These are phyloP conservation scores for Calocera cornea DNA, from an alignment of 768 basidiomycete species.

Conservation along the genomic window DNA sequence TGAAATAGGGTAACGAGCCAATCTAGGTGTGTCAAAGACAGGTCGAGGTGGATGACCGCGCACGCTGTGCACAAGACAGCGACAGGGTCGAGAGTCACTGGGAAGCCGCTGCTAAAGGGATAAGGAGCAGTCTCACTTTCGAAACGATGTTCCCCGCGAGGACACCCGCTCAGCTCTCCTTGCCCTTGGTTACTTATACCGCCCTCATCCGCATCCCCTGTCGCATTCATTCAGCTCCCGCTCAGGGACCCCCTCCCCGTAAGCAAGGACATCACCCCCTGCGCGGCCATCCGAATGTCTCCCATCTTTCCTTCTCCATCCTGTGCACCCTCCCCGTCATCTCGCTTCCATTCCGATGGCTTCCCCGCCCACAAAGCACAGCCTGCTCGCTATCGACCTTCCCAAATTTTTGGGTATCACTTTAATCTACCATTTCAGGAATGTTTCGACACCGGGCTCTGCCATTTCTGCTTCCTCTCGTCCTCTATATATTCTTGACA, in stretches of 20 bases:
- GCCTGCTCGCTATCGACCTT: neutral
- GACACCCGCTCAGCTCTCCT: neutral
- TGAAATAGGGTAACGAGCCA: neutral
- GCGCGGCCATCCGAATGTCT: neutral
- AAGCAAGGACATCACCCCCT: neutral
- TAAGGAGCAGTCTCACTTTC: neutral
- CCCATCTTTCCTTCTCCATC: neutral
- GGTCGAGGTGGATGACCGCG: neutral
- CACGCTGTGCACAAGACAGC: neutral
- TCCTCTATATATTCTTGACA: too few species aligned
- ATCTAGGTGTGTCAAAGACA: neutral
- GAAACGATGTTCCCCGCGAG: neutral
- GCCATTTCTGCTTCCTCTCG: too few species aligned
- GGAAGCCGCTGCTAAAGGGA: neutral
- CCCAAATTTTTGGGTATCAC: neutral
- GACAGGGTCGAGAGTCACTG: neutral
- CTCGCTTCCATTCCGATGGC: neutral
- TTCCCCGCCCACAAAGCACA: neutral
- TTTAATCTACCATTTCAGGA: neutral
- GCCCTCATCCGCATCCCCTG: neutral
- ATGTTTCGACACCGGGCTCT: too few species aligned
- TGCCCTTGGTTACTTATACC: conserved; percentile 1
- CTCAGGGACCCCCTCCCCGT: neutral
- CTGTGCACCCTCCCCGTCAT: neutral
- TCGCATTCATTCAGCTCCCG: neutral